Evolutionary conservation across 2,329 filamentous ascomycete species (phyloP).

Genomic region (Aspergillus cejpii): DNA sequence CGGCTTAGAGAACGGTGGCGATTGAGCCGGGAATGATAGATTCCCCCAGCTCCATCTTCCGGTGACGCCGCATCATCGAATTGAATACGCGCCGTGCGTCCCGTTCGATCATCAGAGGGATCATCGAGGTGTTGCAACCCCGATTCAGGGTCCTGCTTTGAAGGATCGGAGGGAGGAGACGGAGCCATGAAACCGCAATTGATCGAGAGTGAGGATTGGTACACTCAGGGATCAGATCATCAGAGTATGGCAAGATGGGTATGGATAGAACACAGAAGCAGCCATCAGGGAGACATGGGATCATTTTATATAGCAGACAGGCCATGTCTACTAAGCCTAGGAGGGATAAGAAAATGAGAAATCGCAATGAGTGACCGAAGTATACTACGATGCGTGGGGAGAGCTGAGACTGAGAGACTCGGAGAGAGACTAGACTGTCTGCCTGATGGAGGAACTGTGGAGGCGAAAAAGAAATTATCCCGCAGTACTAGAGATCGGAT

Average conservation of each 20-base stretch:
- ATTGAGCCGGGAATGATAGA: conserved; percentile 13
- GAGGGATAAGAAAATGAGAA: neutral
- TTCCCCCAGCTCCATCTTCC: conserved; percentile 9
- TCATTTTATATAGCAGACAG: neutral
- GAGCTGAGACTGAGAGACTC: neutral
- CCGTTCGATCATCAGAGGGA: conserved; percentile 6
- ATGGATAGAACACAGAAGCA: neutral
- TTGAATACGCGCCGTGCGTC: conserved; percentile 15
- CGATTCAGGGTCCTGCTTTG: neutral
- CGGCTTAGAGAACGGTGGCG: conserved; percentile 19
- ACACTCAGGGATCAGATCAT: neutral
- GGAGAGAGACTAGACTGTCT: neutral
- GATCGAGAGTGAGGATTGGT: neutral
- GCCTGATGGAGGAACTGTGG: neutral
- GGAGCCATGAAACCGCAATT: neutral
- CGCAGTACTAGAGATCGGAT: no score
- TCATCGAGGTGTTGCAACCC: neutral
- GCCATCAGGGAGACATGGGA: neutral
- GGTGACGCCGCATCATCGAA: conserved; percentile 14
- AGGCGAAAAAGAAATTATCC: neutral
- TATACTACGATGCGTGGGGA: neutral
- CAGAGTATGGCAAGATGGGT: no score
- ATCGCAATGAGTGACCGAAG: neutral
- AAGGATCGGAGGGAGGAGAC: neutral
- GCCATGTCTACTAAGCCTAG: neutral